Evolutionary conservation across 352 stramenopile species (phyloP).

Genomic region (Globisporangium cystogenes): DNA sequence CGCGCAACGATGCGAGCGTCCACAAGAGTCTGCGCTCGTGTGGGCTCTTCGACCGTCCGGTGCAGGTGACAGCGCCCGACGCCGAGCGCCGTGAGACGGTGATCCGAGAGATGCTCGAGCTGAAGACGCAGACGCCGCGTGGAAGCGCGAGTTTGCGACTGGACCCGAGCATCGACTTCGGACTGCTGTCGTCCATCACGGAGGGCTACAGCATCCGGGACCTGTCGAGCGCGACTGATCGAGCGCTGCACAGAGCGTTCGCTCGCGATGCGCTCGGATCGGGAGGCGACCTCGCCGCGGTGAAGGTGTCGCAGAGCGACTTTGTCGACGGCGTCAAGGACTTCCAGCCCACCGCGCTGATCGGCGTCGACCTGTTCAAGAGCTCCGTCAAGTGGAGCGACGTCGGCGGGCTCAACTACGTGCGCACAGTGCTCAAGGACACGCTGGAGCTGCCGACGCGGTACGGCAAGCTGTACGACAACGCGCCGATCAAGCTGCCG

Average conservation of each 20-base stretch:
- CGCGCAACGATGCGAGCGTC: constrained; percentile 54
- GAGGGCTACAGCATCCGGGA: constrained; percentile 83
- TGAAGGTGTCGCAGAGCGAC: constrained; percentile 46
- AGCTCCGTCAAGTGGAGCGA: constrained; percentile 85
- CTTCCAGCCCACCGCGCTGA: constrained; percentile 78
- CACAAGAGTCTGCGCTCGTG: constrained; percentile 58
- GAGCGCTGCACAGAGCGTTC: constrained; percentile 60
- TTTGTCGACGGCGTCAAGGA: constrained; percentile 69
- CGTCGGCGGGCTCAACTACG: constrained; percentile 72
- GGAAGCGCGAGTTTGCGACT: constrained; percentile 17
- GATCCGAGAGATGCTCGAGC: constrained; percentile 49
- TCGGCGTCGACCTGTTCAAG: constrained; percentile 81
- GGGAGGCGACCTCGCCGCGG: background rate
- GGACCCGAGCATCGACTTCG: constrained; percentile 59
- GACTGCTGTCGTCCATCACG: constrained; percentile 52
- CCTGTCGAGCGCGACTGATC: constrained; percentile 59
- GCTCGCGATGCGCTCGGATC: constrained; percentile 24
- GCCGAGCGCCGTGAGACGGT: constrained; percentile 56
- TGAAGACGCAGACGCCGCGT: constrained; percentile 25
- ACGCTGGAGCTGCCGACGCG: constrained; percentile 83
- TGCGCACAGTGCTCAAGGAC: constrained; percentile 86
- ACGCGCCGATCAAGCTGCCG: constrained; percentile 75
- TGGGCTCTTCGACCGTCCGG: constrained; percentile 64
- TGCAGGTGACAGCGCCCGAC: constrained; percentile 56
- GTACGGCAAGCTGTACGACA: constrained; percentile 78